Evolutionary conservation across 352 stramenopile genomes (phyloP).

Genomic region (Phytophthora pisi): DNA sequence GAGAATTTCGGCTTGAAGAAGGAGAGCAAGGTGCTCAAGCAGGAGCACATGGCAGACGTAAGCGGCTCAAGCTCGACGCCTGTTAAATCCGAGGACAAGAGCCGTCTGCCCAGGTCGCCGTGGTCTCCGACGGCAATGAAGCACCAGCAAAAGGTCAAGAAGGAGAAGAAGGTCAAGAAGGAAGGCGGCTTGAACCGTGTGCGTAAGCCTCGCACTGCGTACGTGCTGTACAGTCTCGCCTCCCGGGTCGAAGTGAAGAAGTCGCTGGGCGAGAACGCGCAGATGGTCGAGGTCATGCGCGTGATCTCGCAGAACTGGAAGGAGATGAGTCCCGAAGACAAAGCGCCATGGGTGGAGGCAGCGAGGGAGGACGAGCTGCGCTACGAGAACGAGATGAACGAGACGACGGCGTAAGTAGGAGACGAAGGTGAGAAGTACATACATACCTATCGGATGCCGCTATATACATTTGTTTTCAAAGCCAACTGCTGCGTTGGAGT

Average conservation of each 20-base stretch:
- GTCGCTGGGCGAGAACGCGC: conserved; percentile 42
- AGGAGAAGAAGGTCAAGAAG: conserved; percentile 56
- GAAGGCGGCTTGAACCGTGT: conserved; percentile 36
- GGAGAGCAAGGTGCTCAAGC: conserved; percentile 53
- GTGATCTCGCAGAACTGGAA: conserved; percentile 64
- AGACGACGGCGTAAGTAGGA: conserved; percentile 43
- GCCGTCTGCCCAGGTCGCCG: conserved; percentile 59
- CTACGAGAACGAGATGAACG: conserved; percentile 82
- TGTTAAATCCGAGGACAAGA: conserved; percentile 39
- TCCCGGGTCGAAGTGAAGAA: conserved; percentile 62
- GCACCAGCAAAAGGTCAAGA: conserved; percentile 54
- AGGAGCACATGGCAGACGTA: conserved; percentile 50
- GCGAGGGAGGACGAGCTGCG: conserved; percentile 62
- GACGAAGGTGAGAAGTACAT: conserved; percentile 19
- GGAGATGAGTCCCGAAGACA: conserved; percentile 57
- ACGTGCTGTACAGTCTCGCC: conserved; percentile 74
- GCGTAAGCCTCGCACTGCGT: conserved; percentile 62
- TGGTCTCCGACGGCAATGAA: conserved; percentile 81
- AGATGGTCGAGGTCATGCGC: conserved; percentile 70
- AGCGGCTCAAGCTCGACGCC: conserved; percentile 16
- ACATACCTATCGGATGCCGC: conserved; percentile 17
- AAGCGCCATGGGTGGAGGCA: conserved; percentile 62
- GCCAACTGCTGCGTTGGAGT: conserved; percentile 5
- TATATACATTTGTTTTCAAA: conserved; percentile 41
- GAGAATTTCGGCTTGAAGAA: conserved; percentile 41